Conservation (phyloP, 73 alveolate species). For the Blepharisma japonicum region DNA sequence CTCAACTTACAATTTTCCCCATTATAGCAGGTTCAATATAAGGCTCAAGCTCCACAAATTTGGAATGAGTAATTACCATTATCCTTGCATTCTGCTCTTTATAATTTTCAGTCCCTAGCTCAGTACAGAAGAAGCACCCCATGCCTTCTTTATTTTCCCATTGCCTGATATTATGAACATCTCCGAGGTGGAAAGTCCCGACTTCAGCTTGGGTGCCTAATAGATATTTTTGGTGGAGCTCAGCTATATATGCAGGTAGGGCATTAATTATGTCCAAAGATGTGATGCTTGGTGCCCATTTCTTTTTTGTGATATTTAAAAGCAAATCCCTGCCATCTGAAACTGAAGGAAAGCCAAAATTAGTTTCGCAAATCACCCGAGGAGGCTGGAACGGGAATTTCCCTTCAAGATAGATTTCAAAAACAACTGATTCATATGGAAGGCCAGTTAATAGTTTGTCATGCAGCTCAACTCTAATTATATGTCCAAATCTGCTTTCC, state of each 20-base stretch:
- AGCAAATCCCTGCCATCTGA: slow-evolving; percentile 24
- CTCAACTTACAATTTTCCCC: slow-evolving; percentile 21
- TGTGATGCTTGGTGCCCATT: neutral
- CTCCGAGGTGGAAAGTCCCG: neutral
- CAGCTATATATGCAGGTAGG: neutral
- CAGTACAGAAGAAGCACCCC: slow-evolving; percentile 9
- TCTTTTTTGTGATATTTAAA: neutral
- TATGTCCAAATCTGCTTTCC: too few species aligned
- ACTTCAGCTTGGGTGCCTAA: neutral
- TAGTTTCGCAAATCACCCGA: neutral
- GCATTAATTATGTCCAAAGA: neutral
- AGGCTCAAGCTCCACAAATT: neutral
- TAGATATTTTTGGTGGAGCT: neutral
- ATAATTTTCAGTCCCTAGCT: neutral
- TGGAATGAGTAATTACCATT: neutral
- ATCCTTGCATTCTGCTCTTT: neutral
- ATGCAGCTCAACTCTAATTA: too few species aligned
- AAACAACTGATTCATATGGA: neutral
- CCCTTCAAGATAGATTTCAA: neutral
- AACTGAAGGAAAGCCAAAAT: neutral
- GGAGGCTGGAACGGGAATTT: slow-evolving; percentile 9
- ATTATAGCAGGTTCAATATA: neutral
- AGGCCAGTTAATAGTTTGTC: too few species aligned
- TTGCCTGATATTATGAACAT: neutral
- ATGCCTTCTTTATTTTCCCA: neutral